These are phyloP conservation scores for Rutstroemia sydowiana DNA, from an alignment of 2,329 filamentous ascomycete genomes.

Conservation along the genomic window DNA sequence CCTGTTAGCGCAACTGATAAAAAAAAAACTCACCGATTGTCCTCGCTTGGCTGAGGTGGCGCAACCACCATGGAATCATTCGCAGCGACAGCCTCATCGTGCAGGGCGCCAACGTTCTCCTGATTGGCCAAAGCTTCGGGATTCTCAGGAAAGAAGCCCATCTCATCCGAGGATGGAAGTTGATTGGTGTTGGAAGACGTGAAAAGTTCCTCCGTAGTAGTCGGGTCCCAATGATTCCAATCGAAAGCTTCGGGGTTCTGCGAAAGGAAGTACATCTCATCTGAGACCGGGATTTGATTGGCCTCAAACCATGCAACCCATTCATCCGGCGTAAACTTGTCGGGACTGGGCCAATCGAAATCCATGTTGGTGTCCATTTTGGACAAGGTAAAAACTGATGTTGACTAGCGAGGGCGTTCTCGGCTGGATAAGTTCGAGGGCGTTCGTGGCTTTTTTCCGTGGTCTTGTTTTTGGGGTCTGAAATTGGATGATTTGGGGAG, in stretches of 20 bases:
- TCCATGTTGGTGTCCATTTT: conserved; percentile 8
- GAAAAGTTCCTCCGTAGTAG: too few species aligned
- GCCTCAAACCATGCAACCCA: conserved; percentile 9
- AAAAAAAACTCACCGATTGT: conserved; percentile 13
- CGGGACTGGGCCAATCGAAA: conserved; percentile 6
- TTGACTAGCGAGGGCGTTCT: conserved; percentile 14
- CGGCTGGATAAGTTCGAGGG: not conserved
- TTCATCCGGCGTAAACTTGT: conserved; percentile 4
- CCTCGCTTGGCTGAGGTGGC: not conserved
- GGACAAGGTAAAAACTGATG: conserved; percentile 5
- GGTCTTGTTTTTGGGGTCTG: not conserved
- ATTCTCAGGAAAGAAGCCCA: not conserved
- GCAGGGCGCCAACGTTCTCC: not conserved
- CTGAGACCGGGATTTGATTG: not conserved
- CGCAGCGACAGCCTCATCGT: conserved; percentile 7
- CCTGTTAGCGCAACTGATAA: conserved; percentile 14
- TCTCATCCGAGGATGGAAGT: not conserved
- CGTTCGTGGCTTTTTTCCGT: conserved; percentile 1
- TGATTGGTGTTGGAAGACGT: conserved; percentile 5
- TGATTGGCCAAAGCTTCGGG: not conserved
- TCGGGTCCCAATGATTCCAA: too few species aligned
- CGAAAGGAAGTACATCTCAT: not conserved
- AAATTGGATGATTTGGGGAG: not conserved
- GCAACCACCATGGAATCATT: conserved; percentile 5
- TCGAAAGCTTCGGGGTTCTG: not conserved